Evolutionary conservation across 805 yeast species (phyloP).

Genomic region (Kodamaea leandrae): DNA sequence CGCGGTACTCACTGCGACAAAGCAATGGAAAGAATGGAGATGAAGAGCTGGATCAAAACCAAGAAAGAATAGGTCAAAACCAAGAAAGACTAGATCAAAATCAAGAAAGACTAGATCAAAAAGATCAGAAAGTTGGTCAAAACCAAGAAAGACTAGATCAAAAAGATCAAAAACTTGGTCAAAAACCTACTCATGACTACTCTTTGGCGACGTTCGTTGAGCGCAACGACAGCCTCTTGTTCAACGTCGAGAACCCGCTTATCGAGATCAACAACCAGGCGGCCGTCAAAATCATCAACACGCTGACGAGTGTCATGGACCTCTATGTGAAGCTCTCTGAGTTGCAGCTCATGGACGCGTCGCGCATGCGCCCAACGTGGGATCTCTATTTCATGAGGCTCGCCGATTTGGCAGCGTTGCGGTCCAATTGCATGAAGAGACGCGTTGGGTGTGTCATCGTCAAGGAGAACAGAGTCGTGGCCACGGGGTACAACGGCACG

Average conservation of each 20-base stretch:
- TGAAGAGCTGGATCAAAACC: no score
- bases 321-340: conserved; percentile 40
- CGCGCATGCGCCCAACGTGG: conserved; percentile 86
- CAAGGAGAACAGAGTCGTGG: conserved; percentile 77
- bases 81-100: no score
- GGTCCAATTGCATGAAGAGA: conserved; percentile 96
- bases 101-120: no score
- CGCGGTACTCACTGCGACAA: conserved; percentile 27
- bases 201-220: no score
- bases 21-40: no score
- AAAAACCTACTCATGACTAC: no score
- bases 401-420: conserved; percentile 87
- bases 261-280: conserved; percentile 62
- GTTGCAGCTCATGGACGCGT: conserved; percentile 31
- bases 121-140: no score
- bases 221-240: conserved; percentile 36
- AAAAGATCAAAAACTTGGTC: no score
- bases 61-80: no score
- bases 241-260: conserved; percentile 47
- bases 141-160: no score
- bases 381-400: conserved; percentile 92
- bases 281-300: conserved; percentile 39
- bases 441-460: conserved; percentile 96
- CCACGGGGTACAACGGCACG: conserved; percentile 98
- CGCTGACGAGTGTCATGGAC: conserved; percentile 33